Conservation (phyloP, 257 asterid genomes). For the Eustoma russellianum region DNA sequence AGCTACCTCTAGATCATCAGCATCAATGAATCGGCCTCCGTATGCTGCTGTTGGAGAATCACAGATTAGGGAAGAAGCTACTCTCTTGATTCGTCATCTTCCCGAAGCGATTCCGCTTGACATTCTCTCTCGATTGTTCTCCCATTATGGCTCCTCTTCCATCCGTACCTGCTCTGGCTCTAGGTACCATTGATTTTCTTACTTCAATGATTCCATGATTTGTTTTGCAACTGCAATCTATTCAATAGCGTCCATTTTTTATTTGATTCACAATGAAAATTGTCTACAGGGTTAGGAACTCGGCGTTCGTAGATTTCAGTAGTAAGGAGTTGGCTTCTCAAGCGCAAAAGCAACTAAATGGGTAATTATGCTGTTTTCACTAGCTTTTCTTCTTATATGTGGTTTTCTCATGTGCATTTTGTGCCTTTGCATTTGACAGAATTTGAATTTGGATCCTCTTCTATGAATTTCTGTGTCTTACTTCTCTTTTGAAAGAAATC, state of each 20-base stretch:
- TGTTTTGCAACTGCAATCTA: neutral
- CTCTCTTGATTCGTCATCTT: constrained; percentile 76
- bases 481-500: too few relatives aligned
- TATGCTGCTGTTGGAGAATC: neutral
- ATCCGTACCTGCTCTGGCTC: constrained; percentile 60
- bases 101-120: constrained; percentile 78
- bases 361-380: constrained; percentile 27
- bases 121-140: constrained; percentile 56
- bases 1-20: too few relatives aligned
- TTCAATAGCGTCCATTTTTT: neutral
- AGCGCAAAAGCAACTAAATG: constrained; percentile 76
- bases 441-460: constrained; percentile 10
- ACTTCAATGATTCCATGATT: neutral
- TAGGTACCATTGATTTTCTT: constrained; percentile 26
- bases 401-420: neutral
- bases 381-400: neutral
- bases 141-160: constrained; percentile 76
- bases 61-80: constrained; percentile 18
- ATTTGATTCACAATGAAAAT: neutral
- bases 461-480: neutral
- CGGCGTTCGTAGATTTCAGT: constrained; percentile 75
- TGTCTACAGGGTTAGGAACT: constrained; percentile 50
- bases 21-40: constrained; percentile 1
- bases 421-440: neutral
- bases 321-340: constrained; percentile 55